phyloP scores from a whole-genome alignment of 208 protist species.

The Acanthamoeba healyi region DNA sequence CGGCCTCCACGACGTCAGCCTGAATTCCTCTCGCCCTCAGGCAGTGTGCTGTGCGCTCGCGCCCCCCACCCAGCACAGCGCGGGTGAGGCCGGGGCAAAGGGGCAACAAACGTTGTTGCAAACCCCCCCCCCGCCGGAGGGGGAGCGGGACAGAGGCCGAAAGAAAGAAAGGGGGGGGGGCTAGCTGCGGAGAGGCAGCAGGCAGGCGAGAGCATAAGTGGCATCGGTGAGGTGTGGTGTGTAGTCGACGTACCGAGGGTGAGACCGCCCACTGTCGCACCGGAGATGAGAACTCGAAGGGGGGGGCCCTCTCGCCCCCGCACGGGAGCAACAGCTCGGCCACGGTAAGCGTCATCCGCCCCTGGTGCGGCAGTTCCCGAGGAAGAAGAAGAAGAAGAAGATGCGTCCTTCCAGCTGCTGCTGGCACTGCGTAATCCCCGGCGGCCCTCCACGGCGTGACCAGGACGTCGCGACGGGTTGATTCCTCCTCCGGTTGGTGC shows the following conservation, averaged over 20 bases:
- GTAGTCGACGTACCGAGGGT: conserved; percentile 14
- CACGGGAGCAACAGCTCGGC: neutral
- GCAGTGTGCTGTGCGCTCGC: neutral
- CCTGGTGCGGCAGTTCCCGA: too few species aligned
- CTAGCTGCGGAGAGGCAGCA: neutral
- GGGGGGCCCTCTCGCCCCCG: neutral
- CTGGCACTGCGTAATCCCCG: too few species aligned
- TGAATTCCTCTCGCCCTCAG: neutral
- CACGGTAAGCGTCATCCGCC: neutral
- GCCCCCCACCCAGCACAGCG: too few species aligned
- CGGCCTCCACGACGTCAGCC: neutral
- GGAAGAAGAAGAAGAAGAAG: neutral
- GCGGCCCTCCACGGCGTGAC: too few species aligned
- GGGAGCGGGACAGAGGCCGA: neutral
- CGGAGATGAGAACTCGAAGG: conserved; percentile 19
- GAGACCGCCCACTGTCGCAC: neutral
- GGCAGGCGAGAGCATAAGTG: neutral
- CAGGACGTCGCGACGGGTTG: too few species aligned
- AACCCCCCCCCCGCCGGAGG: too few species aligned
- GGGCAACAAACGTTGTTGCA: too few species aligned
- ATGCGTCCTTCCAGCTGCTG: too few species aligned
- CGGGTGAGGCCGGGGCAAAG: too few species aligned
- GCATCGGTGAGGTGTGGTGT: too few species aligned
- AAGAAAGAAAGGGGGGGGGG: neutral
- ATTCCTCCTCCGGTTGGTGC: too few species aligned